These are phyloP conservation scores for Nemophila menziesii DNA, from an alignment of 257 asterid genomes.

Conservation along the genomic window DNA sequence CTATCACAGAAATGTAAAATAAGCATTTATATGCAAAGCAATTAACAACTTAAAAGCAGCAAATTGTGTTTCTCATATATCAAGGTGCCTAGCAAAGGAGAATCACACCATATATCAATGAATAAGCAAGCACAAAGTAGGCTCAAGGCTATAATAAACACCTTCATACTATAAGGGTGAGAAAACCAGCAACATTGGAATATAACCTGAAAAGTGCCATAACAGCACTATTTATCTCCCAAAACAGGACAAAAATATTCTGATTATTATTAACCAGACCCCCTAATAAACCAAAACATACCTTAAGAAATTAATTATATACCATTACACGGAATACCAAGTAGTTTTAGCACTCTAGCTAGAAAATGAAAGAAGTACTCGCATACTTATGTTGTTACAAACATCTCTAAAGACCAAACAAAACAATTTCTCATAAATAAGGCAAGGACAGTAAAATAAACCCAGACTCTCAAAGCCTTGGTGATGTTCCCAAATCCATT, in stretches of 20 bases:
- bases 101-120: background rate
- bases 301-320: too few relatives aligned
- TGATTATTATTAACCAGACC: background rate
- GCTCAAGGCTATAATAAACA: background rate
- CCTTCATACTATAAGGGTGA: too few relatives aligned
- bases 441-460: background rate
- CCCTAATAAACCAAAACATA: background rate
- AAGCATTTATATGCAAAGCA: too few relatives aligned
- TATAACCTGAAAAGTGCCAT: background rate
- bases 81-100: background rate
- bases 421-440: background rate
- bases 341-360: conserved; percentile 10
- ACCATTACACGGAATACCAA: conserved; percentile 3
- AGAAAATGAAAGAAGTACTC: background rate
- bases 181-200: background rate
- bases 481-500: background rate
- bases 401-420: background rate
- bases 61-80: background rate
- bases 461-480: background rate
- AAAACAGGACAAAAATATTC: background rate
- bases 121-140: background rate
- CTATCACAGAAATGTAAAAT: too few relatives aligned
- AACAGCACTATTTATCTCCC: background rate
- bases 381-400: background rate
- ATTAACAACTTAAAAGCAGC: background rate